Evolutionary conservation across 495 filamentous ascomycete species (phyloP).

Genomic region (Cercophora sp.): DNA sequence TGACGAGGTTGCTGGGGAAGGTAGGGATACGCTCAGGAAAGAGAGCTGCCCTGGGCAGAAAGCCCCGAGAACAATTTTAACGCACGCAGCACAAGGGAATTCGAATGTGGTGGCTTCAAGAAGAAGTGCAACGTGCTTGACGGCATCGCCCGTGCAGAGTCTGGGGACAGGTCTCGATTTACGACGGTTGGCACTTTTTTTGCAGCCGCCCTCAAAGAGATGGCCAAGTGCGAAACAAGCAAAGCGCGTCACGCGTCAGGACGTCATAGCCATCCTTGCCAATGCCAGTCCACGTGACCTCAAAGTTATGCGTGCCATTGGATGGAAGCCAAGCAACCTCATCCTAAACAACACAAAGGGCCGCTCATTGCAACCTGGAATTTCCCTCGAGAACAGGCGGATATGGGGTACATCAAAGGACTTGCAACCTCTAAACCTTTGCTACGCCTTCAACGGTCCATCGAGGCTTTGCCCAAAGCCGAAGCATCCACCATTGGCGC

Average conservation of each 20-base stretch:
- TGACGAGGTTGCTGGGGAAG: background rate
- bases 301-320: too few relatives aligned
- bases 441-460: too few relatives aligned
- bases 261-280: constrained; percentile 20
- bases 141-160: constrained; percentile 15
- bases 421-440: too few relatives aligned
- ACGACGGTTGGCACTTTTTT: constrained; percentile 1
- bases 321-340: background rate
- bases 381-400: too few relatives aligned
- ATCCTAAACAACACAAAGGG: too few relatives aligned
- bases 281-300: constrained; percentile 11
- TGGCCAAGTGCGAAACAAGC: constrained; percentile 1
- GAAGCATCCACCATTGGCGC: too few relatives aligned
- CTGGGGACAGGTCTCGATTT: background rate
- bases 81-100: background rate
- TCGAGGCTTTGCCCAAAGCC: too few relatives aligned
- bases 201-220: constrained; percentile 1
- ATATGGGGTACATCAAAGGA: too few relatives aligned
- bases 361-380: too few relatives aligned
- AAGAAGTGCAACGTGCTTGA: constrained; percentile 7
- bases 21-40: too few relatives aligned
- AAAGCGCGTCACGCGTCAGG: constrained; percentile 24
- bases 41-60: too few relatives aligned
- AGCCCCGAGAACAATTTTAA: too few relatives aligned
- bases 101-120: background rate